Base-by-base conservation (phyloP, 2,329 filamentous ascomycete genomes). In the Calcarisporium arbuscula region DNA sequence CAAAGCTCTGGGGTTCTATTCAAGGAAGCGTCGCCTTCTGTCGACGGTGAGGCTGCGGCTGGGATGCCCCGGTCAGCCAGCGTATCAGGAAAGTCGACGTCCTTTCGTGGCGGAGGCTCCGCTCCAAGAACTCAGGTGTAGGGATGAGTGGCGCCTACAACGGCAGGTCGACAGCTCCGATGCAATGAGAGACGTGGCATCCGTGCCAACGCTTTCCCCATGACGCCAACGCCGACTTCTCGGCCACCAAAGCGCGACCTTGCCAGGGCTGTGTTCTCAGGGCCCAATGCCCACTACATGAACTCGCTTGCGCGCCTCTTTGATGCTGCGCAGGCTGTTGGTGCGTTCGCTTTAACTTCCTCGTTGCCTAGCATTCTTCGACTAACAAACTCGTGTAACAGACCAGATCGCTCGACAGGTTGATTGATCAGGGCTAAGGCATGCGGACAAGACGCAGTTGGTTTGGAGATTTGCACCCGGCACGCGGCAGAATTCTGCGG, bases 341-440 rank as follows among this genome's bases (percentile, higher is more conserved):
- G 92, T 95, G 73, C 69, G 80, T 48, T 14, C 6, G 30, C 6
- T 17, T 11, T 5, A n/a, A n/a, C n/a, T n/a, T n/a, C n/a, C n/a
- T n/a, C n/a, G n/a, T n/a, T n/a, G n/a, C n/a, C n/a, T n/a, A n/a
- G 10, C 5, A 17, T 21, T 4, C 18, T n/a, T 28, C 11, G 10
- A 5, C 10, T 21, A 4, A 30, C n/a, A n/a, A n/a, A n/a, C n/a
- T n/a, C n/a, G n/a, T n/a, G n/a, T 2, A 35, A 25, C 49, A 94
- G 88, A 95, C 68, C 86, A 94, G 77, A 90, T 96, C 58, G 87
- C 89, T 34, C 84, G 90, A 46, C 90, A 95, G 67, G 88, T 95
- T 30, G 90, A 95, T 56, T 90, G 96, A 54, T 90, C 90, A 6
- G 90, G 90, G 8, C 74, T 96, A 35, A 85, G 85, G 48, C 86